Evolutionary conservation across 192 early-diverging fungal species (phyloP), one percentile per base, ranked within the genome.

Genomic region (Globomyces pollinis-pini): DNA sequence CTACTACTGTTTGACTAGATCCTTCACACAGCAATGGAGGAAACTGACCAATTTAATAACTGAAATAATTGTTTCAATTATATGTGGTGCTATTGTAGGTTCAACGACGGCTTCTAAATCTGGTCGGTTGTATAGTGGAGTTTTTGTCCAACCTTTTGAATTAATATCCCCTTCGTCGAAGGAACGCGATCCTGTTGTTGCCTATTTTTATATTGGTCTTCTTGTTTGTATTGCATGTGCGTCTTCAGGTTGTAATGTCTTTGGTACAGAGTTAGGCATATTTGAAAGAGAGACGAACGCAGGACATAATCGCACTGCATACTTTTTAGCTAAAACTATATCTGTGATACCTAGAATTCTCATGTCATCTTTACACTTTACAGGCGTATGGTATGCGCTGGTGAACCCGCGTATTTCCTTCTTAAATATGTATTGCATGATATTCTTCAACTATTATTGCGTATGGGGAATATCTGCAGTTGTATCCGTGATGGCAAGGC

Each of bases 241-340:
- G 2, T 70, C 76, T 2, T 55, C 72, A 11, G 76, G 67, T 18
- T 67, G 70, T 0, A 78, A 76, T 28, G 63, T 73, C 9, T 78
- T 78, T 69, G 60, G 72, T 7, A 66, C 74, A 36, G 76, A 78
- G 36, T 66, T 70, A 44, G 31, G 45, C 2, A 60, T 73, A 0
- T 78, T 59, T 50, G 75, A 70, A 63, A 59, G 76, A 18, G 76
- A 78, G 43, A 65, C 72, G 13, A 67, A 72, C 2, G 45, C 69
- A 3, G 76, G 76, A 2, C 76, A 78, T 44, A 43, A 18, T 36
- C 38, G 51, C 11, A 11, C 63, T 29, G 57, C 74, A 12, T 76
- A 76, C 60, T 62, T 33, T 20, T 34, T 16, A 9, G 45, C 45
- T 4, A 49, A 49, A 29, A 49, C 45, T 49, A 5, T 49, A 26